Base-by-base conservation (phyloP, 2,329 filamentous ascomycete species). In the Colletotrichum horii region DNA sequence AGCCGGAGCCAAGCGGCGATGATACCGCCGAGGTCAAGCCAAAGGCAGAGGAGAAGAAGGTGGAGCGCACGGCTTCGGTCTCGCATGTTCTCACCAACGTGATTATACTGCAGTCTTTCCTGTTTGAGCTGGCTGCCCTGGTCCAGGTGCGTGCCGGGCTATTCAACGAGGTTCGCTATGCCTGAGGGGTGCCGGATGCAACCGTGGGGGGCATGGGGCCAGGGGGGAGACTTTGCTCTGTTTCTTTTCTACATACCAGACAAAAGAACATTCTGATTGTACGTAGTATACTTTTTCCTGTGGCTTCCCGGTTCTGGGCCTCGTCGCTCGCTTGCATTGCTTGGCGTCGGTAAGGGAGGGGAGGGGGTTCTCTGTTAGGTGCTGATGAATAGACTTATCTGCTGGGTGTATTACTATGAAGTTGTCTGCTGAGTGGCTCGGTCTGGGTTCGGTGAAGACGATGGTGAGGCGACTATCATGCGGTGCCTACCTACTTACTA, bases 71-170 rank as follows among this genome's bases (percentile, higher is more conserved):
- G 12, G 93, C 92, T 9, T 95, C 93, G 9, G 91, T 97, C 6
- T 95, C 93, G 55, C 94, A 96, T 82, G 87, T 96, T 14, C 86
- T 97, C 77, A 96, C 94, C 8, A 97, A 96, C 82, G 91, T 94
- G 55, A 91, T 96, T 74, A 91, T 96, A 66, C 87, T 96, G 73
- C 95, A 97, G 82, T 94, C 94, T 43, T 97, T 97, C 81, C 84
- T 96, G 66, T 88, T 96, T 66, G 95, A 97, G 83, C 83, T 96
- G 71, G 92, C 94, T 3, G 93, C 94, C 30, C 84, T 96, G 79
- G 88, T 96, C 74, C 94, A 96, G 82, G 93, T 94, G 43, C 88
- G 95, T 70, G 94, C 93, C 28, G 93, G 92, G 15, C 83, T 96
- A 64, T 96, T 96, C 83, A 93, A 93, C 70, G 95, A 96, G 83